Conservation (phyloP, 179 eudicot species). For the Silene vulgaris region DNA sequence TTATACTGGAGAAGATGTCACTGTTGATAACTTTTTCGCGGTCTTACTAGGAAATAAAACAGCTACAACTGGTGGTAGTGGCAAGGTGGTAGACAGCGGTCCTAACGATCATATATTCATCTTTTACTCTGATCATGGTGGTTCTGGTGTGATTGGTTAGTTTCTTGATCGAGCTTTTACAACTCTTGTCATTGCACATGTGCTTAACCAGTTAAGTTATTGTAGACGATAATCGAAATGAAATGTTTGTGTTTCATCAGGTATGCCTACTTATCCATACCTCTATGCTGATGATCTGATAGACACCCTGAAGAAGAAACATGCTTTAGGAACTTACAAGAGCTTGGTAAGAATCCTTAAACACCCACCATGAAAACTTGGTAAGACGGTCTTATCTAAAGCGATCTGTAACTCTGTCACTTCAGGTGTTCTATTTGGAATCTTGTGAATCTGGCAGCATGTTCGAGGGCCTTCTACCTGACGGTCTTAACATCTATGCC, state of each 20-base stretch:
- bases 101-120: constrained; percentile 83
- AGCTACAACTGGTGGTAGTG: constrained; percentile 77
- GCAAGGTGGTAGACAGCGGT: constrained; percentile 81
- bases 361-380: background rate
- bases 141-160: constrained; percentile 72
- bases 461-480: constrained; percentile 82
- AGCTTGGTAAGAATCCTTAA: constrained; percentile 56
- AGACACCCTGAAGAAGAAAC: constrained; percentile 65
- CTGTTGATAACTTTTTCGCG: constrained; percentile 57
- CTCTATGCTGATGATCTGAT: constrained; percentile 68
- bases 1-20: constrained; percentile 66
- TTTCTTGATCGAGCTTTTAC: background rate
- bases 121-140: constrained; percentile 81
- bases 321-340: constrained; percentile 70
- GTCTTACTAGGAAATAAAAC: constrained; percentile 70
- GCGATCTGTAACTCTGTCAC: background rate
- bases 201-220: background rate
- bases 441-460: constrained; percentile 97
- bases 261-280: constrained; percentile 79
- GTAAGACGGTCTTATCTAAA: background rate
- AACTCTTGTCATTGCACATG: background rate
- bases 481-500: constrained; percentile 68
- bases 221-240: too few species aligned
- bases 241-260: constrained; percentile 29
- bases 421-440: constrained; percentile 82